A percentile compares a stretch with the other conserved stretches of the same genome.
Evolutionary conservation across 2,329 filamentous ascomycete genomes (phyloP).

Genomic region (Pseudogymnoascus pannorum): DNA sequence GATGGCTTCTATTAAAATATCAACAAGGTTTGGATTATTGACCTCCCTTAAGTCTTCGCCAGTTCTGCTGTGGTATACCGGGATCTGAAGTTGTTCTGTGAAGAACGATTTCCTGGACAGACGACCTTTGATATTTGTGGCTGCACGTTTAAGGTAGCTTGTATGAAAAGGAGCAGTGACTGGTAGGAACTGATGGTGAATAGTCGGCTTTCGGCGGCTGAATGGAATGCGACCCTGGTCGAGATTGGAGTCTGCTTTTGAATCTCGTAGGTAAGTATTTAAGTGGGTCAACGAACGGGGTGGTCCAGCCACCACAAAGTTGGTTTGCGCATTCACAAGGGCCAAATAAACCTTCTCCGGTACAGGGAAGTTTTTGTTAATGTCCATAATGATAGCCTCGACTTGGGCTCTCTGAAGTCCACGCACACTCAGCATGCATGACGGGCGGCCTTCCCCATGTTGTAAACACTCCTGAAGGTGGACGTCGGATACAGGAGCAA

Average conservation of each 20-base stretch:
- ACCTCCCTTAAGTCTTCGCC: constrained; percentile 24
- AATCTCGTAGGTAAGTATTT: constrained; percentile 22
- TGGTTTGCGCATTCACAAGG: constrained; percentile 27
- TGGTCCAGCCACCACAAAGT: constrained; percentile 28
- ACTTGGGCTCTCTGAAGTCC: constrained; percentile 18
- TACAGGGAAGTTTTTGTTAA: constrained; percentile 23
- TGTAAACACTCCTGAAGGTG: constrained; percentile 62
- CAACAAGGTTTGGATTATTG: constrained; percentile 14
- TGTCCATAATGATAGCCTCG: constrained; percentile 19
- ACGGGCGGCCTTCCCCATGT: constrained; percentile 24
- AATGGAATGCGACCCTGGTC: constrained; percentile 29
- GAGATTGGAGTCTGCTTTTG: constrained; percentile 19
- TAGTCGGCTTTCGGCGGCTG: constrained; percentile 25
- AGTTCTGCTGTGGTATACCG: constrained; percentile 29
- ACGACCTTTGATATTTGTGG: constrained; percentile 18
- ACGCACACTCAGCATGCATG: constrained; percentile 27
- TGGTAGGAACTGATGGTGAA: constrained; percentile 31
- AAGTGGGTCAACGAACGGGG: constrained; percentile 26
- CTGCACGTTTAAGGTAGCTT: constrained; percentile 26
- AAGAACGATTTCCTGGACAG: constrained; percentile 21
- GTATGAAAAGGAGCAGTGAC: constrained; percentile 37
- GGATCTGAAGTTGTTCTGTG: constrained; percentile 38
- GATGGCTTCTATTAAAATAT: constrained; percentile 23
- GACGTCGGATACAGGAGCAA: constrained; percentile 90
- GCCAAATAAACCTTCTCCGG: constrained; percentile 21